Evolutionary conservation across 495 filamentous ascomycete genomes (phyloP).

Genomic region (Cercophora sp.): DNA sequence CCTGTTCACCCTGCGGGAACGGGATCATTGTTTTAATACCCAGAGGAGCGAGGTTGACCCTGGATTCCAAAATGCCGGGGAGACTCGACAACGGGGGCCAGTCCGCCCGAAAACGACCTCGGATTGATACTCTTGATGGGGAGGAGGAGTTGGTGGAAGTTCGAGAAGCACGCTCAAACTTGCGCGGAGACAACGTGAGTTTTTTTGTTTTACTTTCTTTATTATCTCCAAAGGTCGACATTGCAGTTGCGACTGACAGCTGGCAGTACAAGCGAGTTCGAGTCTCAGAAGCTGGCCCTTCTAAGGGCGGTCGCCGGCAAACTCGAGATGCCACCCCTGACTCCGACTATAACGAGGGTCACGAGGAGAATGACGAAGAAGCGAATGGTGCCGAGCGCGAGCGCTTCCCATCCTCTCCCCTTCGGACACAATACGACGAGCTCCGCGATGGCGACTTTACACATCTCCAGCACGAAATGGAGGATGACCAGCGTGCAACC

Average conservation of each 20-base stretch:
- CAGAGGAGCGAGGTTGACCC: too few species aligned
- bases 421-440: constrained; percentile 48
- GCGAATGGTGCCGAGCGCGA: constrained; percentile 13
- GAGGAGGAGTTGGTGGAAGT: constrained; percentile 50
- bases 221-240: too few species aligned
- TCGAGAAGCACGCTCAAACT: constrained; percentile 40
- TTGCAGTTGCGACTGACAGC: constrained; percentile 3
- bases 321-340: constrained; percentile 18
- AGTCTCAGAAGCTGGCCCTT: constrained; percentile 27
- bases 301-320: constrained; percentile 20
- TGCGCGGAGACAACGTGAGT: constrained; percentile 45
- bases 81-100: constrained; percentile 18
- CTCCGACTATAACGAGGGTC: constrained; percentile 20
- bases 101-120: constrained; percentile 31
- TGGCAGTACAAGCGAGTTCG: constrained; percentile 43
- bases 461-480: constrained; percentile 51
- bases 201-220: constrained; percentile 3
- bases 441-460: constrained; percentile 49
- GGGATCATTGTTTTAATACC: too few species aligned
- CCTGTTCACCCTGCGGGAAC: too few species aligned
- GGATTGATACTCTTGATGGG: constrained; percentile 29
- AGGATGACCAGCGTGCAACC: constrained; percentile 65
- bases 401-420: constrained; percentile 25
- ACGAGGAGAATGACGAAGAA: constrained; percentile 36
- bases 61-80: constrained; percentile 16